Base-by-base conservation (phyloP, 192 early-diverging fungal species). In the Podila epigama region DNA sequence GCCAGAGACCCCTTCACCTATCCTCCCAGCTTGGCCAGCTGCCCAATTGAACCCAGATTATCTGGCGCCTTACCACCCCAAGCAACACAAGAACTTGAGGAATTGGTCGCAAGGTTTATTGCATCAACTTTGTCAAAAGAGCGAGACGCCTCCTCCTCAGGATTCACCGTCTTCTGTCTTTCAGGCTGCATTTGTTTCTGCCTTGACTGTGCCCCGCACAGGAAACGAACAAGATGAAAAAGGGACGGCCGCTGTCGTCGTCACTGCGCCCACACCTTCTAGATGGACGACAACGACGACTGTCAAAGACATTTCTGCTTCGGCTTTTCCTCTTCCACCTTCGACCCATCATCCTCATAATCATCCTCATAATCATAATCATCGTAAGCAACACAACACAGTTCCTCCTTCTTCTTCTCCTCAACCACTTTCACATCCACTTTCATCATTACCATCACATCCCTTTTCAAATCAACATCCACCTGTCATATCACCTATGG, bases 1-100 rank as follows among this genome's bases (percentile, higher is more conserved):
- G 29, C 50, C 60, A 4, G 72, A 68, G 27, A 35, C 72, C 0
- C 60, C 72, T 18, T 77, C 72, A 13, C 72, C 72, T 13, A 77
- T 68, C 60, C 66, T 77, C 11, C 8, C 60, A n/a, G 44, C 72
- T 8, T 77, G 72, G 72, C 28, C 57, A 10, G n/a, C 60, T 4
- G 35, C 58, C 10, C 54, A 39, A 3, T 40, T 59, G 36, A 63
- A 77, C 35, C 54, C 54, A 3, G 65, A 77, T 25, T 77, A 63
- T 22, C 66, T 77, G 1, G 60, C 65, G 3, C 72, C 72, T 7
- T 77, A 77, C 11, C 72, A 77, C 40, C 72, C 72, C 31, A 52
- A 65, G 2, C 54, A 60, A 22, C 72, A 77, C 50, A 77, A 68
- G 48, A 58, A 36, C n/a, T 28, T 77, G n/a, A 32, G 54, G 25